These are phyloP conservation scores for Ceraceosorus bombacis DNA, from an alignment of 1,284 basidiomycete genomes.

Conservation along the genomic window DNA sequence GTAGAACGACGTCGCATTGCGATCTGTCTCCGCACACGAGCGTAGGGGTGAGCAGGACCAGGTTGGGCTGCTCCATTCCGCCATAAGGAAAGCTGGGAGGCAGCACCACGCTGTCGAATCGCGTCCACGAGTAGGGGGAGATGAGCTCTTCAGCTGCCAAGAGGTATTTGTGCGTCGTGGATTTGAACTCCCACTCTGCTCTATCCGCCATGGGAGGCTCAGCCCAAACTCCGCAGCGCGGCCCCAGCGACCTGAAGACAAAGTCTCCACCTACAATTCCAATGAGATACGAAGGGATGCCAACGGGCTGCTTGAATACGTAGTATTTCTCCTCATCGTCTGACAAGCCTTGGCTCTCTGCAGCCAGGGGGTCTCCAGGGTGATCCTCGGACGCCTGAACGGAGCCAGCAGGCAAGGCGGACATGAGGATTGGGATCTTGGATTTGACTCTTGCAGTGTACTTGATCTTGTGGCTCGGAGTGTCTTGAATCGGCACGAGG, in stretches of 20 bases:
- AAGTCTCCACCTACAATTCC: constrained; percentile 46
- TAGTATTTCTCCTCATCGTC: constrained; percentile 14
- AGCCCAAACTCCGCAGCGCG: constrained; percentile 45
- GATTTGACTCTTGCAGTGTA: constrained; percentile 40
- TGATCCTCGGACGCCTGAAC: constrained; percentile 15
- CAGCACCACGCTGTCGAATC: constrained; percentile 84
- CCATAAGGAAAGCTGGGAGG: constrained; percentile 82
- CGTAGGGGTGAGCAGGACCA: constrained; percentile 44
- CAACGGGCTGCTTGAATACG: constrained; percentile 39
- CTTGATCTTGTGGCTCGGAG: constrained; percentile 45
- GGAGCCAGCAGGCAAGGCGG: constrained; percentile 34
- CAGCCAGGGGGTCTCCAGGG: constrained; percentile 3
- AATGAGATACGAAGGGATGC: constrained; percentile 44
- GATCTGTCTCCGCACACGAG: constrained; percentile 42
- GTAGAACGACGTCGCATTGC: constrained; percentile 52
- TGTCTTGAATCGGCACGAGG: constrained; percentile 40
- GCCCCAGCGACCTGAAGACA: constrained; percentile 38
- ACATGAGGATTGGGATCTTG: constrained; percentile 44
- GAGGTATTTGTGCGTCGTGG: constrained; percentile 44
- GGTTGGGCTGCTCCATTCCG: constrained; percentile 48
- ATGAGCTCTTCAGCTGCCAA: constrained; percentile 42
- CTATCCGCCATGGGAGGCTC: constrained; percentile 39
- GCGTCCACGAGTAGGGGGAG: constrained; percentile 67
- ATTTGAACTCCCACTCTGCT: constrained; percentile 47
- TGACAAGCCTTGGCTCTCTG: background rate